Percentiles rank a stretch among this genome's conserved stretches.
Evolutionary conservation across 192 early-diverging fungal species (phyloP).

Genomic region (Backusella psychrophila): DNA sequence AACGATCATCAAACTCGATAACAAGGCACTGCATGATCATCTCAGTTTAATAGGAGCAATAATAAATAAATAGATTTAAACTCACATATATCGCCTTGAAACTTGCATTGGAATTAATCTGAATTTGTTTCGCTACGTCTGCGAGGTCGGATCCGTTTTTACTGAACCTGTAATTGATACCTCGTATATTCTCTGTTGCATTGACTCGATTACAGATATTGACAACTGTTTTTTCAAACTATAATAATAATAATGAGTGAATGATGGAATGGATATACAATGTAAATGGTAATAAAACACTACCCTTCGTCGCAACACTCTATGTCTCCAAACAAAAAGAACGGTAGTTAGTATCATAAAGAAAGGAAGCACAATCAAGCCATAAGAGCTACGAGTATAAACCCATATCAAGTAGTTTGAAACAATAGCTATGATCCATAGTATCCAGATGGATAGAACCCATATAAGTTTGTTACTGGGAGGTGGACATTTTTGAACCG

Average conservation of each 20-base stretch:
- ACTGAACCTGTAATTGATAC: slow-evolving; percentile 17
- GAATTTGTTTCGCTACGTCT: slow-evolving; percentile 8
- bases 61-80: not conserved
- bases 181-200: slow-evolving; percentile 20
- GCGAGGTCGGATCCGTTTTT: slow-evolving; percentile 9
- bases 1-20: slow-evolving; percentile 35
- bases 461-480: slow-evolving; percentile 6
- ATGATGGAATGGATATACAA: not conserved
- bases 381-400: not conserved
- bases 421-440: slow-evolving; percentile 18
- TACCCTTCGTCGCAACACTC: slow-evolving; percentile 10
- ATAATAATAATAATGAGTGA: not conserved
- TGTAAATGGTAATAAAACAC: not conserved
- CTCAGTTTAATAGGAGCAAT: not conserved
- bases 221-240: slow-evolving; percentile 24
- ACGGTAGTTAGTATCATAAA: slow-evolving; percentile 7
- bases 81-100: slow-evolving; percentile 21
- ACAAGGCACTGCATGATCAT: slow-evolving; percentile 8
- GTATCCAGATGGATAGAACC: slow-evolving; percentile 14
- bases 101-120: slow-evolving; percentile 1
- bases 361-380: slow-evolving; percentile 1
- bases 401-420: slow-evolving; percentile 10
- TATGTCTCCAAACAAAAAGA: slow-evolving; percentile 7
- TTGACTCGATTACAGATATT: slow-evolving; percentile 17
- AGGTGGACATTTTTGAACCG: not conserved